Conservation (phyloP, 1,139 yeast genomes). For the Pneumocystis wakefieldiae region DNA sequence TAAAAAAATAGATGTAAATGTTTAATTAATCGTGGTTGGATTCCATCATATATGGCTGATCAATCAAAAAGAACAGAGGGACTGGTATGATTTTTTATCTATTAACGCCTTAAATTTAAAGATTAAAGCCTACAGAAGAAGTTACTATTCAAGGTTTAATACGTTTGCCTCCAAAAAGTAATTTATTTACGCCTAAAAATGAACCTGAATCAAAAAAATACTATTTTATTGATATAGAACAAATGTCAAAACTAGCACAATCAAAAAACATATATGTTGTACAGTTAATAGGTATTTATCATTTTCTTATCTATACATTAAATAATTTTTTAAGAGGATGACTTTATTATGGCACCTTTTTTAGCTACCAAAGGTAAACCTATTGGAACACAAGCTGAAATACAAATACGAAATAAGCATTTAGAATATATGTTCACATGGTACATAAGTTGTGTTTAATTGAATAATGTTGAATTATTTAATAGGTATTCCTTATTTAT, state of each 20-base stretch:
- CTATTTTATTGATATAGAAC: slow-evolving; percentile 60
- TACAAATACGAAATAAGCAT: slow-evolving; percentile 76
- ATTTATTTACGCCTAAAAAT: slow-evolving; percentile 63
- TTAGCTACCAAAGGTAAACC: slow-evolving; percentile 69
- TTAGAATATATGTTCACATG: slow-evolving; percentile 85
- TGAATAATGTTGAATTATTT: neutral
- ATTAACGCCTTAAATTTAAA: neutral
- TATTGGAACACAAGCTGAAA: slow-evolving; percentile 62
- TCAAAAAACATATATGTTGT: slow-evolving; percentile 66
- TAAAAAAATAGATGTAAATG: slow-evolving; percentile 22
- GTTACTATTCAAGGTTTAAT: slow-evolving; percentile 55
- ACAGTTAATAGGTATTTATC: slow-evolving; percentile 31
- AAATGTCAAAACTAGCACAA: slow-evolving; percentile 57
- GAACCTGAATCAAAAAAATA: slow-evolving; percentile 44
- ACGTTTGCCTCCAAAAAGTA: slow-evolving; percentile 54
- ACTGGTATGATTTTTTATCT: neutral
- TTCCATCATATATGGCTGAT: slow-evolving; percentile 52
- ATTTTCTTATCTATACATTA: neutral
- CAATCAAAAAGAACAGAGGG: slow-evolving; percentile 45
- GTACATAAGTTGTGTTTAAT: slow-evolving; percentile 36
- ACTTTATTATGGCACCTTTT: slow-evolving; percentile 12
- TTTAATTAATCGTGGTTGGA: slow-evolving; percentile 87
- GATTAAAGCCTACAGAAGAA: slow-evolving; percentile 38
- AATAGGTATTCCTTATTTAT: neutral
- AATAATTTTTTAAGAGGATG: slow-evolving; percentile 9